These are phyloP conservation scores for Pinus tabuliformis DNA, from an alignment of 75 land plant genomes.

Conservation along the genomic window DNA sequence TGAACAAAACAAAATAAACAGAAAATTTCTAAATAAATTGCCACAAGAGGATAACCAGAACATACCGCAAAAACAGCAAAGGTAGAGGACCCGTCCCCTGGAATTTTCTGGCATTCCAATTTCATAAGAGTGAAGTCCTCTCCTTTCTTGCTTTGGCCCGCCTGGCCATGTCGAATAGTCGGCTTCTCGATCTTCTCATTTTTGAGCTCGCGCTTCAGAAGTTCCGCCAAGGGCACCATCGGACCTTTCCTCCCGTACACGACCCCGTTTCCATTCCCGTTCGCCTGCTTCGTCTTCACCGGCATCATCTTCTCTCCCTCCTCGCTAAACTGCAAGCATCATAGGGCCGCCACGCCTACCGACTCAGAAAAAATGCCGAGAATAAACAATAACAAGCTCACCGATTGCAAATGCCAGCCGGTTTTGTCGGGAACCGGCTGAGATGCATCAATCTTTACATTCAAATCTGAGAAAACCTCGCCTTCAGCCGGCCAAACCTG, in stretches of 20 bases:
- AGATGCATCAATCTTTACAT: neutral
- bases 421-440: neutral
- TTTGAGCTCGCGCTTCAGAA: conserved; percentile 69
- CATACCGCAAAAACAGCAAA: conserved; percentile 89
- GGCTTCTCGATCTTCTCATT: conserved; percentile 79
- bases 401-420: neutral
- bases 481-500: too few relatives aligned
- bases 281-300: neutral
- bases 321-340: neutral
- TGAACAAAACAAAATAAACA: neutral
- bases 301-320: neutral
- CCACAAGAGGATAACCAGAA: neutral
- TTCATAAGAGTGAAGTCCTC: conserved; percentile 86
- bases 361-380: too few relatives aligned
- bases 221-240: conserved; percentile 75
- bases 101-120: conserved; percentile 73
- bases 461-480: neutral
- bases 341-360: neutral
- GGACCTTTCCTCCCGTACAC: neutral
- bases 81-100: conserved; percentile 72
- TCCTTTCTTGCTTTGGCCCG: conserved; percentile 91
- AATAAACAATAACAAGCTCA: too few relatives aligned
- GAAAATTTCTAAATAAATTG: neutral
- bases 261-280: neutral
- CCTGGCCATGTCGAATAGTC: conserved; percentile 69